Conservation (phyloP, 345 rosid species). For the Eucalyptus marginata region DNA sequence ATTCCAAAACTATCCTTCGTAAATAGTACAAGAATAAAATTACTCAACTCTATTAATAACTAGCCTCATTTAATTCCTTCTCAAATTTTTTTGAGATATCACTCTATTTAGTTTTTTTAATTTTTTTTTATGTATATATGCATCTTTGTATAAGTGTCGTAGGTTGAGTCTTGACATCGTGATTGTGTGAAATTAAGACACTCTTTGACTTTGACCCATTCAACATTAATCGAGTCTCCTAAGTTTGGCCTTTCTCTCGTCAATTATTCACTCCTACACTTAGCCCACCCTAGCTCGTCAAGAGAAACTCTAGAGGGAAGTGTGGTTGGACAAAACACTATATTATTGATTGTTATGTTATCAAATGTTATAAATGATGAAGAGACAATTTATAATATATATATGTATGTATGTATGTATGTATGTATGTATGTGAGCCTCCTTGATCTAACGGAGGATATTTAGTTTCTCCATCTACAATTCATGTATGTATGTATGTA, state of each 20-base stretch:
- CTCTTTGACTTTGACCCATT: not conserved
- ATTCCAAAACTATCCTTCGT: not conserved
- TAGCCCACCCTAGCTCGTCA: not conserved
- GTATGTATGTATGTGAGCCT: not conserved
- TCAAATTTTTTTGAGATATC: too few species aligned
- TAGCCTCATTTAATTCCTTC: not conserved
- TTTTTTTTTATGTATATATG: accelerated
- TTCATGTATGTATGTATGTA: not conserved
- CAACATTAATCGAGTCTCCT: not conserved
- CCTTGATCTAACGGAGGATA: not conserved
- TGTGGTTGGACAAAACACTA: not conserved
- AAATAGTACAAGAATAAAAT: not conserved
- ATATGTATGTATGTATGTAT: too few species aligned
- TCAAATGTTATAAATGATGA: not conserved
- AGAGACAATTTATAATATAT: not conserved
- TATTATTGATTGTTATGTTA: not conserved
- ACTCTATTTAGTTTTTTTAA: not conserved
- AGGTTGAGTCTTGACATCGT: not conserved
- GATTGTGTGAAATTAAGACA: too few species aligned
- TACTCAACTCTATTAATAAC: not conserved
- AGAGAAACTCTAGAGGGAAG: not conserved
- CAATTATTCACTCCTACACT: not conserved
- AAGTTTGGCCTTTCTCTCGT: not conserved
- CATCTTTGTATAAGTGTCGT: not conserved
- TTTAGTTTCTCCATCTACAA: not conserved